Percentiles rank a stretch among this genome's conserved stretches.
Evolutionary conservation across 1,284 basidiomycete genomes (phyloP).

Genomic region (Fomitopsis schrenkii): DNA sequence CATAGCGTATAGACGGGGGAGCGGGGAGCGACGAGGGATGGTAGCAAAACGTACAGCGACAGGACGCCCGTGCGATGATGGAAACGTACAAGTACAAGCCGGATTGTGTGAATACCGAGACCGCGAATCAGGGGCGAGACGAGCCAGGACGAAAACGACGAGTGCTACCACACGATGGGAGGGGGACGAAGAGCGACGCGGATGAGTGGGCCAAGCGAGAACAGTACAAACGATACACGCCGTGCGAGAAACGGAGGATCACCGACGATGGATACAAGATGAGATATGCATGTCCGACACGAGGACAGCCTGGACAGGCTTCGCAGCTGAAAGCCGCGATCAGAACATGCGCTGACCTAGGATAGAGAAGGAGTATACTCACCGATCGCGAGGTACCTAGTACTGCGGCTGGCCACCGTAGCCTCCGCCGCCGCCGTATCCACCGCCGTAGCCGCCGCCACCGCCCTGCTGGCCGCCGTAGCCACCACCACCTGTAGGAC

Average conservation of each 20-base stretch:
- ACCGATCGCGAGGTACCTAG: constrained; percentile 11
- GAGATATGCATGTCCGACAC: background rate
- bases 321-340: background rate
- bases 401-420: constrained; percentile 20
- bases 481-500: constrained; percentile 24
- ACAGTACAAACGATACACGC: constrained; percentile 13
- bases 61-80: constrained; percentile 10
- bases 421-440: constrained; percentile 22
- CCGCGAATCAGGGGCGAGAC: constrained; percentile 18
- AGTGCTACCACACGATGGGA: constrained; percentile 32
- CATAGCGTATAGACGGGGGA: constrained; percentile 2
- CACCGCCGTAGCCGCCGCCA: constrained; percentile 28
- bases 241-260: constrained; percentile 5
- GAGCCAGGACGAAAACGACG: constrained; percentile 36
- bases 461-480: constrained; percentile 28
- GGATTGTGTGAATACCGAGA: constrained; percentile 33
- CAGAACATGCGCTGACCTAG: background rate
- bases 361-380: background rate
- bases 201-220: constrained; percentile 33
- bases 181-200: constrained; percentile 30
- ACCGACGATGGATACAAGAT: background rate
- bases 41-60: constrained; percentile 15
- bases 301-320: background rate
- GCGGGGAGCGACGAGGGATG: background rate
- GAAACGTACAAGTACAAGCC: constrained; percentile 41